A percentile compares a stretch with the other conserved stretches of the same genome.
Conservation (phyloP, 805 yeast species). For the Candida taoyuanica region DNA sequence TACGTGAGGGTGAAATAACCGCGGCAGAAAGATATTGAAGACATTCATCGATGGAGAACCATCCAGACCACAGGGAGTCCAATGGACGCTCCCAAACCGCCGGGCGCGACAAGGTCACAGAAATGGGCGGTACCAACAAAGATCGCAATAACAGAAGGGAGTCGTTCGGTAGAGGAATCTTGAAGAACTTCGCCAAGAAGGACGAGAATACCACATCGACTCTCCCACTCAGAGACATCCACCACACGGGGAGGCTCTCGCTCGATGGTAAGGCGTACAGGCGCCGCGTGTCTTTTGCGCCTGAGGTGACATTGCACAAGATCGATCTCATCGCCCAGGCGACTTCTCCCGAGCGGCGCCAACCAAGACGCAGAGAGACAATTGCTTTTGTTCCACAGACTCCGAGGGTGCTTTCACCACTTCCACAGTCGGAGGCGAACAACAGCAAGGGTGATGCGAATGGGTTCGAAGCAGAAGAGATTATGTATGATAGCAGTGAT, state of each 20-base stretch:
- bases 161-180: constrained; percentile 23
- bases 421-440: constrained; percentile 1
- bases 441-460: too few species aligned
- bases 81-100: neutral
- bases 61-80: too few species aligned
- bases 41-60: too few species aligned
- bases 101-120: too few species aligned
- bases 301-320: constrained; percentile 29
- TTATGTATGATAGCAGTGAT: constrained; percentile 25
- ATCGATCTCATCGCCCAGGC: constrained; percentile 20
- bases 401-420: constrained; percentile 10
- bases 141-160: constrained; percentile 19
- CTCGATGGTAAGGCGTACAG: constrained; percentile 16
- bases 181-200: constrained; percentile 15
- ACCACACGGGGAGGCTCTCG: constrained; percentile 8
- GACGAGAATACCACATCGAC: constrained; percentile 17
- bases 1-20: too few species aligned
- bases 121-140: too few species aligned
- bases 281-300: constrained; percentile 29
- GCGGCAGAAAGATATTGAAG: too few species aligned
- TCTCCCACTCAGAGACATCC: constrained; percentile 18
- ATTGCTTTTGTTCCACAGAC: constrained; percentile 22
- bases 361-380: constrained; percentile 27
- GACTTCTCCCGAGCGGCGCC: constrained; percentile 13
- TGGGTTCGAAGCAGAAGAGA: constrained; percentile 17